A percentile compares a stretch with the other conserved stretches of the same genome.
These are phyloP conservation scores for Calocybe gangraenosa DNA, from an alignment of 768 basidiomycete genomes.

Conservation along the genomic window DNA sequence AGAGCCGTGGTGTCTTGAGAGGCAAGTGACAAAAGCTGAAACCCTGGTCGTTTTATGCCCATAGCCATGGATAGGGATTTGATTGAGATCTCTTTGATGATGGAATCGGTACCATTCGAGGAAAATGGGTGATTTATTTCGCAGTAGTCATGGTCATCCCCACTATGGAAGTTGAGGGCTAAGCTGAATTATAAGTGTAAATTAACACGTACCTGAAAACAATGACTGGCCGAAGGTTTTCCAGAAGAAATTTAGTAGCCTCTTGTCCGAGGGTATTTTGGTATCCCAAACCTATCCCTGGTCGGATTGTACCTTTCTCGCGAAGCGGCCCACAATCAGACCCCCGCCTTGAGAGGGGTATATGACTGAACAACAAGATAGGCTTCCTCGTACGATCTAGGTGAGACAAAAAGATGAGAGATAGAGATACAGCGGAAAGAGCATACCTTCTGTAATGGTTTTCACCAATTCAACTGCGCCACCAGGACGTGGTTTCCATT, in stretches of 20 bases:
- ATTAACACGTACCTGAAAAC: conserved; percentile 62
- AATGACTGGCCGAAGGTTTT: conserved; percentile 57
- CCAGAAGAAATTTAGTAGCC: conserved; percentile 63
- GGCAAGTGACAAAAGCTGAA: conserved; percentile 81
- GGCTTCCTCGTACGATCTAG: conserved; percentile 37
- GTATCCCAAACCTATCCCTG: conserved; percentile 76
- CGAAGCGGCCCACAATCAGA: conserved; percentile 73
- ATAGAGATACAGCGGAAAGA: not conserved
- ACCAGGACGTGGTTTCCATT: conserved; percentile 44
- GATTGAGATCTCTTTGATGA: conserved; percentile 73
- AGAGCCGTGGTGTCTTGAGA: conserved; percentile 16
- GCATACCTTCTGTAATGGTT: conserved; percentile 33
- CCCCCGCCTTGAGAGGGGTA: conserved; percentile 78
- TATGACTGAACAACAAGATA: conserved; percentile 77
- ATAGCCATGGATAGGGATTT: conserved; percentile 90
- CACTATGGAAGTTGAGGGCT: conserved; percentile 39
- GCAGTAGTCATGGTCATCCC: conserved; percentile 96
- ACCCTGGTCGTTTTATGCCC: conserved; percentile 81
- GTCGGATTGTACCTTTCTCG: conserved; percentile 69
- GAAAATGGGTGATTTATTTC: conserved; percentile 45
- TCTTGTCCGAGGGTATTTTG: conserved; percentile 77
- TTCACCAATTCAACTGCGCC: conserved; percentile 56
- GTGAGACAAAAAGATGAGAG: not conserved
- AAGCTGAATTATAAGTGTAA: not conserved
- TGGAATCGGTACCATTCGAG: conserved; percentile 18